Evolutionary conservation across 208 protist species (phyloP), one percentile per base, ranked within the genome.

Genomic region (Herpetomonas samuelpessoai): DNA sequence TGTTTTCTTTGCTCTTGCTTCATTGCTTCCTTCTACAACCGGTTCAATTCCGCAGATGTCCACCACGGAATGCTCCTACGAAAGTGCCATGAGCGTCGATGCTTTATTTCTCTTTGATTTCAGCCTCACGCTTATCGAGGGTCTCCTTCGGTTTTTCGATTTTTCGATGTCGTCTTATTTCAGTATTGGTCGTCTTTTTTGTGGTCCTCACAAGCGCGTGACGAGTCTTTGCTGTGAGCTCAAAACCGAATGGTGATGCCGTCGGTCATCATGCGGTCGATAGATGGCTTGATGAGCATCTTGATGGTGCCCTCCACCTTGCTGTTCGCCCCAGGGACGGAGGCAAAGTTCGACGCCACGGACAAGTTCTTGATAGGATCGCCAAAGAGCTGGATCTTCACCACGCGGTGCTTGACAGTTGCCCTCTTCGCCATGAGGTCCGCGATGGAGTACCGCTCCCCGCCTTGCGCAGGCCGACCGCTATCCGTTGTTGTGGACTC

Each of bases 381-480:
- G 9, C 79, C 86, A 66, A 95, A 95, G 10, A 91, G 68, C 73
- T 95, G 89, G 39, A 90, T 57, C 61, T 86, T 88, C 18, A 95
- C 29, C n/a, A 54, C 57, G 6, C 83, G 74, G 41, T 59, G 74
- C 52, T 57, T 69, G 27, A 95, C 82, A 1, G 65, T 41, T 18
- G 74, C 74, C 28, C 77, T 76, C 30, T 81, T 74, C 18, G 45
- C 65, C 4, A 79, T 44, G 21, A 95, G 57, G 31, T 90, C 84
- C 22, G 67, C 64, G 22, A 92, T 65, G 4, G 81, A 81, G 45
- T 65, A 48, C 22, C 68, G 71, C 10, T 28, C 49, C 26, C 48
- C 54, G 29, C 49, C 19, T 19, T 44, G 39, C 10, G 18, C 50
- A 25, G 50, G 6, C 26, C 29, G n/a, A 28, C 46, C 18, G 47